These are phyloP conservation scores for Pseudopyricularia javanii DNA, from an alignment of 2,329 filamentous ascomycete species.

Conservation along the genomic window DNA sequence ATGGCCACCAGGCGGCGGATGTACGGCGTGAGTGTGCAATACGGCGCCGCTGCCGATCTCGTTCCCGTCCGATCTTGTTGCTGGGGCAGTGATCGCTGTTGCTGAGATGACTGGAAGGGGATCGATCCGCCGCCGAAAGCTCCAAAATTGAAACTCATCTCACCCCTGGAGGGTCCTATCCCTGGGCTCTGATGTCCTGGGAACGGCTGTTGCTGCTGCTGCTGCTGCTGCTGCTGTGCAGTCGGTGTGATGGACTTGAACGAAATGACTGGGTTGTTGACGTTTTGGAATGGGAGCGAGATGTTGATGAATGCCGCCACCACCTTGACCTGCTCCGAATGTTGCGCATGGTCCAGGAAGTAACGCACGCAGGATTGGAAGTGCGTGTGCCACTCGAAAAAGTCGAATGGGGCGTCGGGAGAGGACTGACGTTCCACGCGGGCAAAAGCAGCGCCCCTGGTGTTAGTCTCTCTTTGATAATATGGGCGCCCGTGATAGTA, in stretches of 20 bases:
- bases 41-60: slow-evolving; percentile 14
- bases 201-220: slow-evolving; percentile 4
- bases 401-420: slow-evolving; percentile 49
- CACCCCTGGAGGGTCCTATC: not conserved
- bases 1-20: slow-evolving; percentile 83
- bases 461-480: not conserved
- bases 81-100: not conserved
- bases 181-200: not conserved
- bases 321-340: slow-evolving; percentile 71
- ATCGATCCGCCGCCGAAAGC: slow-evolving; percentile 5
- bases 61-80: not conserved
- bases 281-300: slow-evolving; percentile 70
- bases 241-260: slow-evolving; percentile 22
- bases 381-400: slow-evolving; percentile 86
- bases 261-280: slow-evolving; percentile 28
- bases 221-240: slow-evolving; percentile 18
- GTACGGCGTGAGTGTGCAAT: slow-evolving; percentile 71
- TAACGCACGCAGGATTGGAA: slow-evolving; percentile 84
- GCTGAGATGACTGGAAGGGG: not conserved
- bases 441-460: not conserved
- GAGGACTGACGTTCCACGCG: slow-evolving; percentile 23
- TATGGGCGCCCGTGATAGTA: not conserved
- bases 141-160: not conserved
- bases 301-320: slow-evolving; percentile 89
- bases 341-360: slow-evolving; percentile 85